Evolutionary conservation across 1,284 basidiomycete species (phyloP).

Genomic region (Marasmius oreades): DNA sequence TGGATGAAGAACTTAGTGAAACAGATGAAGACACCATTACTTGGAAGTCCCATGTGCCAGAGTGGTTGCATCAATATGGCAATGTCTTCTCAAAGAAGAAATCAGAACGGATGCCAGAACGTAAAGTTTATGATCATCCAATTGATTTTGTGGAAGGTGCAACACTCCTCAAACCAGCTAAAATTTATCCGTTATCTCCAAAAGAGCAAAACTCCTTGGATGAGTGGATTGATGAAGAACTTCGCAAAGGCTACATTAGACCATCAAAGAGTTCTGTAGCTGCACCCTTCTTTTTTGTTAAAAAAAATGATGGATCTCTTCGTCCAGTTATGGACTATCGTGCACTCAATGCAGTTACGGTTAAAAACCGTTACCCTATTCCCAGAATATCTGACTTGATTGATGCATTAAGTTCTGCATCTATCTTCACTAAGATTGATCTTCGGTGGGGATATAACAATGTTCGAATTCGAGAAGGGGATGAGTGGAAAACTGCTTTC

Average conservation of each 20-base stretch:
- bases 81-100: no score
- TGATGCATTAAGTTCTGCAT: no score
- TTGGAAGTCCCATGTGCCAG: no score
- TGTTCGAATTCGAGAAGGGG: slow-evolving; percentile 28
- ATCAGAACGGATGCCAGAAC: no score
- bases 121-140: no score
- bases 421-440: slow-evolving; percentile 30
- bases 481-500: slow-evolving; percentile 34
- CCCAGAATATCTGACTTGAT: no score
- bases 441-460: slow-evolving; percentile 30
- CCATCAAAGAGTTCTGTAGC: slow-evolving; percentile 26
- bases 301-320: slow-evolving; percentile 37
- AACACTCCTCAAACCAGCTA: no score
- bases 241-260: slow-evolving; percentile 21
- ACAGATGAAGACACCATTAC: no score
- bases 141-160: no score
- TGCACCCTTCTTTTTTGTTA: slow-evolving; percentile 39
- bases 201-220: slow-evolving; percentile 19
- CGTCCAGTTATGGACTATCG: slow-evolving; percentile 33
- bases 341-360: slow-evolving; percentile 13
- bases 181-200: slow-evolving; percentile 24
- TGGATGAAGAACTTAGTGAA: no score
- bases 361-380: no score
- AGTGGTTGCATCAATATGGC: no score
- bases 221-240: slow-evolving; percentile 9